phyloP scores from a whole-genome alignment of 805 yeast species.

The Saturnispora saitoi region DNA sequence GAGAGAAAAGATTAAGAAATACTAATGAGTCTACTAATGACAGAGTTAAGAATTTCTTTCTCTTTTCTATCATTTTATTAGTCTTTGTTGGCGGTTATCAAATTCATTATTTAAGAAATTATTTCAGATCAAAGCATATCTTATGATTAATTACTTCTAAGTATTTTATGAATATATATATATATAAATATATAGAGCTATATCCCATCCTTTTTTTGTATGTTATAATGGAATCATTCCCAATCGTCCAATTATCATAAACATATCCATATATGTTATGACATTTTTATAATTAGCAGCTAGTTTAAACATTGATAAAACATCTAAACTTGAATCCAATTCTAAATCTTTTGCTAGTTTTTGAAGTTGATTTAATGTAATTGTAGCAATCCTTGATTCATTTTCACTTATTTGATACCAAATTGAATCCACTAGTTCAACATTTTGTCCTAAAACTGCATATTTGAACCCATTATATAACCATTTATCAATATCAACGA shows the following conservation, averaged over 20 bases:
- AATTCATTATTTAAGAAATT: conserved; percentile 81
- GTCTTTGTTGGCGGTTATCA: conserved; percentile 87
- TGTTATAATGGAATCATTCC: conserved; percentile 25
- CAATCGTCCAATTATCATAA: conserved; percentile 38
- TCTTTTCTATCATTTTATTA: conserved; percentile 58
- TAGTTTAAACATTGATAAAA: conserved; percentile 32
- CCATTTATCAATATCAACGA: conserved; percentile 41
- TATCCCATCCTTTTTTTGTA: background rate
- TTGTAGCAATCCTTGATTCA: background rate
- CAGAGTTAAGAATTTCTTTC: conserved; percentile 82
- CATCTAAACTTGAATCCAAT: conserved; percentile 27
- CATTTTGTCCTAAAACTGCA: conserved; percentile 29
- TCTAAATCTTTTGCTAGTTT: conserved; percentile 19
- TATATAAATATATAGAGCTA: background rate
- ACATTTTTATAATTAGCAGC: conserved; percentile 32
- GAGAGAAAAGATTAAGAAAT: conserved; percentile 91
- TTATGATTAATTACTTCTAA: conserved; percentile 30
- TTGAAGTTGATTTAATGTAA: conserved; percentile 12
- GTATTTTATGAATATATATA: background rate
- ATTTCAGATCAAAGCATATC: conserved; percentile 81
- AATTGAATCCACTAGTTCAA: conserved; percentile 27
- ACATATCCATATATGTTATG: conserved; percentile 39
- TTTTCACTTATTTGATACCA: conserved; percentile 31
- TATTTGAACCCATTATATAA: conserved; percentile 34
- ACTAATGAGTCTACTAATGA: conserved; percentile 94